Conservation (phyloP, 164 flowering plant genomes). For the Brasenia schreberi region DNA sequence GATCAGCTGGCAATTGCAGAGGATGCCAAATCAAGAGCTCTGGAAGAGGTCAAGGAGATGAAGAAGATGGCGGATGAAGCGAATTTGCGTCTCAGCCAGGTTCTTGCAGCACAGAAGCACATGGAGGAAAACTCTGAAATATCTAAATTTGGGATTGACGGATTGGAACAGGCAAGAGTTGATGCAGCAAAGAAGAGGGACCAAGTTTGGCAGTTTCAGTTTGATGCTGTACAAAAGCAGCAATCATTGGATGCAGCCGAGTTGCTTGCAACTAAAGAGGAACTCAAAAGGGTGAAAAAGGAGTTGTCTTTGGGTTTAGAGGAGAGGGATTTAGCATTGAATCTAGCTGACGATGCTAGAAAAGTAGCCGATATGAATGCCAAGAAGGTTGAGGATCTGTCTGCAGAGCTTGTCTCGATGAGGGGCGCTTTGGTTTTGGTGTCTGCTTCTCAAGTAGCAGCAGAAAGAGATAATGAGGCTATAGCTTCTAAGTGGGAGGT, state of each 20-base stretch:
- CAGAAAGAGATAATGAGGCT: neutral
- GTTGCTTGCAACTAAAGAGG: conserved; percentile 8
- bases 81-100: conserved; percentile 20
- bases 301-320: conserved; percentile 8
- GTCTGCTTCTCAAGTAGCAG: neutral
- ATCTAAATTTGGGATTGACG: conserved; percentile 6
- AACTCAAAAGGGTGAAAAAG: conserved; percentile 7
- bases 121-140: conserved; percentile 6
- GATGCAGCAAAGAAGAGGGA: conserved; percentile 20
- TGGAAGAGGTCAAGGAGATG: conserved; percentile 29
- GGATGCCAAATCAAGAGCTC: conserved; percentile 26
- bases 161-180: conserved; percentile 16
- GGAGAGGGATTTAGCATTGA: conserved; percentile 12
- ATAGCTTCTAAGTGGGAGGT: neutral
- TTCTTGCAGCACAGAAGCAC: conserved; percentile 9
- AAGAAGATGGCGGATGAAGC: conserved; percentile 29
- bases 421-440: conserved; percentile 14
- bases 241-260: conserved; percentile 16
- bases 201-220: conserved; percentile 24
- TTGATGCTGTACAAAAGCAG: conserved; percentile 18
- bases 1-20: conserved; percentile 18
- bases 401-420: conserved; percentile 19
- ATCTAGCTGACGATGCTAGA: conserved; percentile 11
- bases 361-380: conserved; percentile 6
- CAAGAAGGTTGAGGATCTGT: conserved; percentile 13